Base-by-base conservation (phyloP, 768 basidiomycete species). In the Sutorius australiensis region DNA sequence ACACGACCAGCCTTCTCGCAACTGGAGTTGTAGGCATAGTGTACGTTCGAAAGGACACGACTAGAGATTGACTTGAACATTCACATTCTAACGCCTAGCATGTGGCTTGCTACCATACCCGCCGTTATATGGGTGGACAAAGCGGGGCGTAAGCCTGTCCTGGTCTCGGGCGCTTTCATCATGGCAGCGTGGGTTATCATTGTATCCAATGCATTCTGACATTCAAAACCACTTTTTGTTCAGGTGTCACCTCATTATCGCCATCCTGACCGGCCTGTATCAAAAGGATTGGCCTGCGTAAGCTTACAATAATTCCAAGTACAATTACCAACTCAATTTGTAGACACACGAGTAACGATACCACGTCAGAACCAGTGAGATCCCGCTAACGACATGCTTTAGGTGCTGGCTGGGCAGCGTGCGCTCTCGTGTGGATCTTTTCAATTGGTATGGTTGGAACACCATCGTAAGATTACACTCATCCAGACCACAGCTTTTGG, bases 51-150 rank as follows among this genome's bases (percentile, higher is more conserved):
- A 38, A 31, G 32, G 30, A 17, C 36, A 19, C 31, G 6, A 13
- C 19, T 6, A 11, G 16, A 34, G 32, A 17, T 45, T 27, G 8
- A 17, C 10, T 30, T 48, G 31, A 21, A 32, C 34, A 30, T 37
- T 24, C 21, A 33, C n/a, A 31, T 34, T 14, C 24, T 32, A 40
- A 30, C 6, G 37, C 31, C 9, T 51, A 84, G 83, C 42, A 86
- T 86, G 82, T 89, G 83, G 68, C 67, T 87, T 52, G 83, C 87
- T 3, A 89, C 88, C 0, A 86, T 91, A 54, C 89, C 89, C 4
- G 87, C 89, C 3, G 87, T 90, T 17, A 74, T 91, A n/a, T 90
- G 83, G 75, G 79, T 92, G 31, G 89, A 91, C 68, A 80, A 86
- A 56, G 62, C 83, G 24, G 89, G 88, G 19, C 81, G 89, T 33